Conservation (phyloP, 139 green algal genomes). For the Closterium sp. region DNA sequence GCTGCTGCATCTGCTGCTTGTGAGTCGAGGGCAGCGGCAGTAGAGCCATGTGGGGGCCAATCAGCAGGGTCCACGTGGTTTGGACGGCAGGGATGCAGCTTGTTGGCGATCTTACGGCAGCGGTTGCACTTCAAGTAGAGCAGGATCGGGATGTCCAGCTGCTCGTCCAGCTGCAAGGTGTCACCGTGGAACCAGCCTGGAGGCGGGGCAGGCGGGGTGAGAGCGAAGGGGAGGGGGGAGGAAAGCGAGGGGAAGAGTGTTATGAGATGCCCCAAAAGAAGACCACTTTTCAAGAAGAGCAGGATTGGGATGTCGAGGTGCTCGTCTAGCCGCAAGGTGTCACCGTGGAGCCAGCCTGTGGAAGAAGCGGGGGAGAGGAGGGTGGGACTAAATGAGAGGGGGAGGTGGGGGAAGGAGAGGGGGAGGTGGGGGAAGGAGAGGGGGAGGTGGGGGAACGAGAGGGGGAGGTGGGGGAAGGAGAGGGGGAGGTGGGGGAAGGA, state of each 20-base stretch:
- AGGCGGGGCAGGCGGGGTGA: background rate
- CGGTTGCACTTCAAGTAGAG: conserved; percentile 1
- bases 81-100: background rate
- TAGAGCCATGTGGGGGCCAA: background rate
- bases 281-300: too few relatives aligned
- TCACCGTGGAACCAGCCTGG: background rate
- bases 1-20: background rate
- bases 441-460: background rate
- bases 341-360: too few relatives aligned
- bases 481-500: too few relatives aligned
- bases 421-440: too few relatives aligned
- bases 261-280: too few relatives aligned
- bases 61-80: background rate
- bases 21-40: background rate
- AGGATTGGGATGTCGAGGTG: too few relatives aligned
- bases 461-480: too few relatives aligned
- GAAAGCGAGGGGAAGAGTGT: too few relatives aligned
- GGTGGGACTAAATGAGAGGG: too few relatives aligned
- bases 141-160: background rate
- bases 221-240: background rate
- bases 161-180: background rate
- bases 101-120: conserved; percentile 8
- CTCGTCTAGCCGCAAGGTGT: too few relatives aligned
- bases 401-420: background rate
- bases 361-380: too few relatives aligned